Percentiles rank a stretch among this genome's conserved stretches.
Evolutionary conservation across 2,329 filamentous ascomycete species (phyloP).

Genomic region (Leptosphaerulina australis): DNA sequence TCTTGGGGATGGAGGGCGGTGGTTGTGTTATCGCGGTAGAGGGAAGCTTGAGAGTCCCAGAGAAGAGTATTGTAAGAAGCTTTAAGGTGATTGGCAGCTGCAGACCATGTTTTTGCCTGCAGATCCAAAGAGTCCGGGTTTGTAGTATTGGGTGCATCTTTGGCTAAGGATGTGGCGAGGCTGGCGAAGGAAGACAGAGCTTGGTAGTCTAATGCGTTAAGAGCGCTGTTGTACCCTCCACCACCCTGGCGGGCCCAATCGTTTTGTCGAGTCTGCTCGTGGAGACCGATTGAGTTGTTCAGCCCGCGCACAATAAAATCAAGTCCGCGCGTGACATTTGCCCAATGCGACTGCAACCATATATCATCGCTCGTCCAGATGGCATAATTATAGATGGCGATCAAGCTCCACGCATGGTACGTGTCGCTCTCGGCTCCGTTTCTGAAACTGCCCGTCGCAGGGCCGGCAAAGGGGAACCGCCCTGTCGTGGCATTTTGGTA

Average conservation of each 20-base stretch:
- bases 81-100: slow-evolving; percentile 17
- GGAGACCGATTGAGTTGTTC: slow-evolving; percentile 17
- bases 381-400: slow-evolving; percentile 29
- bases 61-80: slow-evolving; percentile 19
- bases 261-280: slow-evolving; percentile 28
- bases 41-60: slow-evolving; percentile 6
- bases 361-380: slow-evolving; percentile 21
- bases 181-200: slow-evolving; percentile 29
- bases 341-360: slow-evolving; percentile 23
- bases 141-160: slow-evolving; percentile 1
- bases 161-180: slow-evolving; percentile 21
- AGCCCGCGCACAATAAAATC: slow-evolving; percentile 24
- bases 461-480: slow-evolving; percentile 27
- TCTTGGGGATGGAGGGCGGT: slow-evolving; percentile 32
- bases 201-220: slow-evolving; percentile 44
- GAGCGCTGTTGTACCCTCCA: slow-evolving; percentile 41
- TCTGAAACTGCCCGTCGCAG: slow-evolving; percentile 14
- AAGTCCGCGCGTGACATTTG: slow-evolving; percentile 20
- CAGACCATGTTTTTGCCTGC: slow-evolving; percentile 12
- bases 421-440: slow-evolving; percentile 27
- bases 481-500: slow-evolving; percentile 29
- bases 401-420: slow-evolving; percentile 31
- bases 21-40: slow-evolving; percentile 30
- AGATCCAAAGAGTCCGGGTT: neutral
- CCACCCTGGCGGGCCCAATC: slow-evolving; percentile 42